A percentile compares a stretch with the other conserved stretches of the same genome.
phyloP scores from a whole-genome alignment of 208 protist species.

The Hexamita inflata region DNA sequence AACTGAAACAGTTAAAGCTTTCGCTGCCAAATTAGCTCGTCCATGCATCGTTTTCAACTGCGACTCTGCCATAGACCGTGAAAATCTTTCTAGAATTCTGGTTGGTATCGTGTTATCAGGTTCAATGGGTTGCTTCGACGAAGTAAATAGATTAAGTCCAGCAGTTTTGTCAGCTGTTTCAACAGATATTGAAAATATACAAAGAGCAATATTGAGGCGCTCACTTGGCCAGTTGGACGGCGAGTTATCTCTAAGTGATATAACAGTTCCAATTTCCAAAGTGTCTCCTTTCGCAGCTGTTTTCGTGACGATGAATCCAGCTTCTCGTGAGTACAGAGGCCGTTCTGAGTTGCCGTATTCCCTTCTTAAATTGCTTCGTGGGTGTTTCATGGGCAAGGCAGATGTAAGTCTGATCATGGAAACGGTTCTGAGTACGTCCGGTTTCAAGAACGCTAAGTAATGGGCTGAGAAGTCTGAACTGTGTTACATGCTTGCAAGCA shows the following conservation, averaged over 20 bases:
- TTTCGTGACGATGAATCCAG: constrained; percentile 38
- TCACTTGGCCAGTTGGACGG: too few species aligned
- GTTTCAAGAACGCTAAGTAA: background rate
- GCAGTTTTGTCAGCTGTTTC: constrained; percentile 53
- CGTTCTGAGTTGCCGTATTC: constrained; percentile 19
- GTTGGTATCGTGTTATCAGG: constrained; percentile 48
- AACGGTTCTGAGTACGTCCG: constrained; percentile 17
- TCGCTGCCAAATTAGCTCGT: constrained; percentile 65
- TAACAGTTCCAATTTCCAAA: constrained; percentile 3
- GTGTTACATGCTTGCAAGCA: background rate
- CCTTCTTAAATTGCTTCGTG: background rate
- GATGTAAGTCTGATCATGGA: constrained; percentile 12
- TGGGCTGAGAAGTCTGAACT: background rate
- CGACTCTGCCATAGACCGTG: constrained; percentile 75
- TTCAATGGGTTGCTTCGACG: constrained; percentile 55
- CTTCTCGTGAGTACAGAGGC: constrained; percentile 15
- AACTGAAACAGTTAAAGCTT: constrained; percentile 82
- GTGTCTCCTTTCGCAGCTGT: constrained; percentile 8
- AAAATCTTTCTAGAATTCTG: constrained; percentile 47
- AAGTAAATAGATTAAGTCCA: constrained; percentile 52
- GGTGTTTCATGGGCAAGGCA: constrained; percentile 26
- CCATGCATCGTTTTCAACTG: constrained; percentile 88
- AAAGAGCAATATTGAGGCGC: constrained; percentile 29
- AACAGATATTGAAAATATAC: constrained; percentile 49
- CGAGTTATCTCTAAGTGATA: background rate